These are phyloP conservation scores for Simplicillium sp. DNA, from an alignment of 2,329 filamentous ascomycete species.

Conservation along the genomic window DNA sequence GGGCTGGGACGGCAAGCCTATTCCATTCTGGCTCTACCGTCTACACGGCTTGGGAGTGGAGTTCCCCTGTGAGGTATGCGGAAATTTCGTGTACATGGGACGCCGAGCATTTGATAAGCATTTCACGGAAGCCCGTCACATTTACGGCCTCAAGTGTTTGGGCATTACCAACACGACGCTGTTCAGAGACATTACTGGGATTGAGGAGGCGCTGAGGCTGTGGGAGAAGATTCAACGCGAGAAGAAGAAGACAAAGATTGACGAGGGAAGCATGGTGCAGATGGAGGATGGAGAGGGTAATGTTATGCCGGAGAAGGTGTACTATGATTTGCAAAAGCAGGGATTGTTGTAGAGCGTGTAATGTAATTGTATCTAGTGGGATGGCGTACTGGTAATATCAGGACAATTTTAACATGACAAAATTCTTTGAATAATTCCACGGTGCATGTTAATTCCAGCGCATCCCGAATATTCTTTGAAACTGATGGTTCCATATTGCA, in stretches of 20 bases:
- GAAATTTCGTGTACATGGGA: conserved; percentile 98
- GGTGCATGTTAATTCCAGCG: too few species aligned
- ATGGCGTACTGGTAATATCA: too few species aligned
- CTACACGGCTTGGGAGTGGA: conserved; percentile 92
- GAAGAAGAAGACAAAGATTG: conserved; percentile 65
- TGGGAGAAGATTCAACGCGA: conserved; percentile 93
- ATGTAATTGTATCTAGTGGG: conserved; percentile 4
- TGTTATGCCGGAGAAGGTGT: conserved; percentile 98
- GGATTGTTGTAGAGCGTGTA: conserved; percentile 55
- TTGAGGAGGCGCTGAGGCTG: conserved; percentile 77
- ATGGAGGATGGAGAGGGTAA: conserved; percentile 98
- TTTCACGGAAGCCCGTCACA: conserved; percentile 88
- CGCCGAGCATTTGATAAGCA: conserved; percentile 95
- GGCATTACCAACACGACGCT: conserved; percentile 86
- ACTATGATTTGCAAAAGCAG: conserved; percentile 88
- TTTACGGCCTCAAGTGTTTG: conserved; percentile 87
- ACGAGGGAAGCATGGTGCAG: conserved; percentile 80
- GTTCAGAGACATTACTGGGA: conserved; percentile 88
- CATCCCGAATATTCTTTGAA: too few species aligned
- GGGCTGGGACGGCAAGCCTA: conserved; percentile 97
- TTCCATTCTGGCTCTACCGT: conserved; percentile 98
- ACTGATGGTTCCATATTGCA: too few species aligned
- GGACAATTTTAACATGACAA: background rate
- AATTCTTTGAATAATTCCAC: background rate
- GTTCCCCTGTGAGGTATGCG: conserved; percentile 92